Evolutionary conservation across 306 rosid species (phyloP).

Genomic region (Begonia fuchsioides): DNA sequence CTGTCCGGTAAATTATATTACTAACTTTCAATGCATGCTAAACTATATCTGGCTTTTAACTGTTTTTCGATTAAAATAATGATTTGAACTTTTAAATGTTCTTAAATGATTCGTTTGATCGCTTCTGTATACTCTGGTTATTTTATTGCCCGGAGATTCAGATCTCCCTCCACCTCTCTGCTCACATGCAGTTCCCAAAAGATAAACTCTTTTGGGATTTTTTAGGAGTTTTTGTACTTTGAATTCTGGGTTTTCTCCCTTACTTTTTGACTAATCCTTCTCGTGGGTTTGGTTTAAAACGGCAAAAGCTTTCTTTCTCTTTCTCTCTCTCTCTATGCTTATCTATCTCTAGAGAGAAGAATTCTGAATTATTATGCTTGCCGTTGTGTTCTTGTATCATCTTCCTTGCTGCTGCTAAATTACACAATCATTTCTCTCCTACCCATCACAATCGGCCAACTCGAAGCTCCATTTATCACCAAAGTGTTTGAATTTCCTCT

Average conservation of each 20-base stretch:
- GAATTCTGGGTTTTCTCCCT: background rate
- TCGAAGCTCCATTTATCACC: too few relatives aligned
- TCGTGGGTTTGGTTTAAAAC: background rate
- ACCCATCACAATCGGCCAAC: too few relatives aligned
- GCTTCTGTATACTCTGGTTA: background rate
- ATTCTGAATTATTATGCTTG: too few relatives aligned
- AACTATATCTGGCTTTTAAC: background rate
- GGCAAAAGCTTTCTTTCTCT: background rate
- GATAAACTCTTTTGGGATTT: background rate
- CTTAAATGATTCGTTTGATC: background rate
- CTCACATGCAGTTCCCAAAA: background rate
- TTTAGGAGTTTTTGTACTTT: background rate
- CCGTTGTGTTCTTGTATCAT: too few relatives aligned
- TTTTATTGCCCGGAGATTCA: background rate
- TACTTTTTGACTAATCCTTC: background rate
- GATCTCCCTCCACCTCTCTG: background rate
- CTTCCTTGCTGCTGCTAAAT: too few relatives aligned
- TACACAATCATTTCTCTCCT: too few relatives aligned
- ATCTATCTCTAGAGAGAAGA: too few relatives aligned
- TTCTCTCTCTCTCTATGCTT: too few relatives aligned
- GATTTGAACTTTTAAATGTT: background rate
- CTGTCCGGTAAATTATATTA: background rate
- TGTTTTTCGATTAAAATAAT: background rate
- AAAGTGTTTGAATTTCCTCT: too few relatives aligned
- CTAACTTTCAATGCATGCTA: background rate